Conservation (phyloP, 2,329 filamentous ascomycete genomes). For the Apiospora sp. region DNA sequence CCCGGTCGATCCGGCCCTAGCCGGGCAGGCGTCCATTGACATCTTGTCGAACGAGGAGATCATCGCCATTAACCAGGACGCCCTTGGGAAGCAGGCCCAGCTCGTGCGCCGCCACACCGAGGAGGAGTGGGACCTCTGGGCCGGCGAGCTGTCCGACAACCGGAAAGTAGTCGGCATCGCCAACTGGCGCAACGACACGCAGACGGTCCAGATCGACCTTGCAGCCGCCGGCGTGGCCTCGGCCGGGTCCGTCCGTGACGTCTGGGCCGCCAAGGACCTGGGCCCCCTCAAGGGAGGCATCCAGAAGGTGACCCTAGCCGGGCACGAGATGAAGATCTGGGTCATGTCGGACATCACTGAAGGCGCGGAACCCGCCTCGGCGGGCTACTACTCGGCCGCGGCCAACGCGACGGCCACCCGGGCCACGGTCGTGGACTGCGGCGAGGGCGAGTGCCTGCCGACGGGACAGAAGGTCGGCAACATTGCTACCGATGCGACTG, state of each 20-base stretch:
- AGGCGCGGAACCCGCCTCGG: constrained; percentile 32
- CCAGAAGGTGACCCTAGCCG: constrained; percentile 43
- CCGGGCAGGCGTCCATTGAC: constrained; percentile 49
- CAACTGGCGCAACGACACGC: constrained; percentile 57
- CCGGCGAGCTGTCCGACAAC: constrained; percentile 53
- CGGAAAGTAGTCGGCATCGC: constrained; percentile 54
- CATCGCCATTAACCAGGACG: constrained; percentile 66
- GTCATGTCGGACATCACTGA: constrained; percentile 46
- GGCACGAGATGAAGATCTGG: constrained; percentile 50
- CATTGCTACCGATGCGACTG: constrained; percentile 44
- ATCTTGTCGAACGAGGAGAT: constrained; percentile 60
- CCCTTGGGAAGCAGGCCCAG: constrained; percentile 58
- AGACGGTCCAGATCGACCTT: constrained; percentile 52
- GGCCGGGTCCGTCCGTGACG: constrained; percentile 48
- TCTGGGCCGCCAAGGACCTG: constrained; percentile 48
- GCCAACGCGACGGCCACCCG: constrained; percentile 45
- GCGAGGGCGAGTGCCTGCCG: constrained; percentile 49
- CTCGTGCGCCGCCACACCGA: constrained; percentile 57
- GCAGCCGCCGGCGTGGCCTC: constrained; percentile 49
- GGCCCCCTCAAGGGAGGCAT: constrained; percentile 42
- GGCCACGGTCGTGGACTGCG: constrained; percentile 43
- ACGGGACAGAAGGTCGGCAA: constrained; percentile 52
- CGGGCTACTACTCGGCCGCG: constrained; percentile 50
- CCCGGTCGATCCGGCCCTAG: constrained; percentile 47
- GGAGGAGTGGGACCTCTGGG: constrained; percentile 60